A percentile compares a stretch with the other conserved stretches of the same genome.
Conservation (phyloP, 2,329 filamentous ascomycete species). For the Curvularia verruculosa region DNA sequence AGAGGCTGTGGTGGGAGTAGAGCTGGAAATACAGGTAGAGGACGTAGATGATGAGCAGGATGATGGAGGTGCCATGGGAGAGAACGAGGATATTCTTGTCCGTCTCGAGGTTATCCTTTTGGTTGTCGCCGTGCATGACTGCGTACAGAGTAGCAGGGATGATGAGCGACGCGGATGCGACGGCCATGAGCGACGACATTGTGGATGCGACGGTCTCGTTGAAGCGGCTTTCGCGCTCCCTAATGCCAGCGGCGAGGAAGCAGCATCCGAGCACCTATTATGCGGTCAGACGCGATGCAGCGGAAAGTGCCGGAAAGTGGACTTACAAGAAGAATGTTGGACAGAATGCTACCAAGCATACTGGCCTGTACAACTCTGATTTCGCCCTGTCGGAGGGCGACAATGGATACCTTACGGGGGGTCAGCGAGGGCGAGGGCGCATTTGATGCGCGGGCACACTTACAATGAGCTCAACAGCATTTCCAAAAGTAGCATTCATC, state of each 20-base stretch:
- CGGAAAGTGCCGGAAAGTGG: constrained; percentile 24
- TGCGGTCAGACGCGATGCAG: constrained; percentile 57
- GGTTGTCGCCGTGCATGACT: constrained; percentile 50
- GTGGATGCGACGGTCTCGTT: constrained; percentile 79
- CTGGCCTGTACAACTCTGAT: constrained; percentile 97
- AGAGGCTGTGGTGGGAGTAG: constrained; percentile 56
- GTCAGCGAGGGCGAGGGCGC: constrained; percentile 12
- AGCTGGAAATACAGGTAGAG: constrained; percentile 63
- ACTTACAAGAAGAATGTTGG: constrained; percentile 80
- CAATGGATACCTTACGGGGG: constrained; percentile 76
- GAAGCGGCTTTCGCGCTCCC: constrained; percentile 60
- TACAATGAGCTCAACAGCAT: constrained; percentile 80
- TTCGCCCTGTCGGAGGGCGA: constrained; percentile 82
- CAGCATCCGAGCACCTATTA: constrained; percentile 58
- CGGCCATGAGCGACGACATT: constrained; percentile 67
- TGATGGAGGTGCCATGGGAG: constrained; percentile 60
- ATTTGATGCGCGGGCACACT: constrained; percentile 12
- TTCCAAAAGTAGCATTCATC: constrained; percentile 78
- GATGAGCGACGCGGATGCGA: constrained; percentile 60
- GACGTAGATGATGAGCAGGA: constrained; percentile 60
- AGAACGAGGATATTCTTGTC: constrained; percentile 57
- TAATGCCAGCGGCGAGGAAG: constrained; percentile 58
- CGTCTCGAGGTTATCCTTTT: constrained; percentile 45
- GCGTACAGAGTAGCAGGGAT: constrained; percentile 61
- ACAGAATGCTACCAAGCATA: constrained; percentile 95